Percentiles rank a stretch among this genome's conserved stretches.
Evolutionary conservation across 2,329 filamentous ascomycete species (phyloP).

Genomic region (Epichloe bromicola): DNA sequence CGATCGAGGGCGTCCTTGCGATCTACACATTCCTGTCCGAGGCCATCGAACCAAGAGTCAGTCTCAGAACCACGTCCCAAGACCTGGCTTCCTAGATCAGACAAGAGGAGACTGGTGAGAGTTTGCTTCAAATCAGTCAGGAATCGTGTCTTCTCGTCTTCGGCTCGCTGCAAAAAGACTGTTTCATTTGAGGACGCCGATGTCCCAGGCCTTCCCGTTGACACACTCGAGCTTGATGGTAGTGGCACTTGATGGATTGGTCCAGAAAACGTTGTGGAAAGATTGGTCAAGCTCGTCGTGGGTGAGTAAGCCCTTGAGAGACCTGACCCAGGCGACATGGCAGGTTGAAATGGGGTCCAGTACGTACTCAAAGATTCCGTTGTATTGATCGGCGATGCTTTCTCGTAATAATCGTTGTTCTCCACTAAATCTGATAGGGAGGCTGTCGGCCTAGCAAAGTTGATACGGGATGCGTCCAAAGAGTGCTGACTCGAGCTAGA

Average conservation of each 20-base stretch:
- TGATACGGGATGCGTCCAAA: conserved; percentile 55
- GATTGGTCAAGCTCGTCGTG: conserved; percentile 46
- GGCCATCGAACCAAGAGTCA: conserved; percentile 67
- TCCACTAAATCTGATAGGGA: conserved; percentile 55
- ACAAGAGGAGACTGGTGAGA: conserved; percentile 72
- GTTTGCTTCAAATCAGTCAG: conserved; percentile 64
- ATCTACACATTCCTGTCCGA: conserved; percentile 54
- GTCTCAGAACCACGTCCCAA: conserved; percentile 88
- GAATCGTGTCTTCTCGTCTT: conserved; percentile 66
- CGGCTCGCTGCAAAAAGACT: conserved; percentile 45
- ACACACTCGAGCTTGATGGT: conserved; percentile 33
- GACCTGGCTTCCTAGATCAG: conserved; percentile 76
- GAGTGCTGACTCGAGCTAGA: conserved; percentile 56
- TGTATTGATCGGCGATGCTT: conserved; percentile 53
- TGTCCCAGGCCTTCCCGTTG: conserved; percentile 47
- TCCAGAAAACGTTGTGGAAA: conserved; percentile 36
- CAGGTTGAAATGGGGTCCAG: conserved; percentile 75
- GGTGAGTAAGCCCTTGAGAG: conserved; percentile 47
- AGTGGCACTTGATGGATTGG: conserved; percentile 27
- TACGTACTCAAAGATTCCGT: conserved; percentile 70
- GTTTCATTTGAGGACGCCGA: conserved; percentile 57
- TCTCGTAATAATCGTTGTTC: conserved; percentile 57
- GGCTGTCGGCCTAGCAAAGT: conserved; percentile 41
- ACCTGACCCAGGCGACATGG: conserved; percentile 49
- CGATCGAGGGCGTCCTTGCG: conserved; percentile 43